Conservation (phyloP, 768 basidiomycete genomes). For the Rossbeevera mucosa region DNA sequence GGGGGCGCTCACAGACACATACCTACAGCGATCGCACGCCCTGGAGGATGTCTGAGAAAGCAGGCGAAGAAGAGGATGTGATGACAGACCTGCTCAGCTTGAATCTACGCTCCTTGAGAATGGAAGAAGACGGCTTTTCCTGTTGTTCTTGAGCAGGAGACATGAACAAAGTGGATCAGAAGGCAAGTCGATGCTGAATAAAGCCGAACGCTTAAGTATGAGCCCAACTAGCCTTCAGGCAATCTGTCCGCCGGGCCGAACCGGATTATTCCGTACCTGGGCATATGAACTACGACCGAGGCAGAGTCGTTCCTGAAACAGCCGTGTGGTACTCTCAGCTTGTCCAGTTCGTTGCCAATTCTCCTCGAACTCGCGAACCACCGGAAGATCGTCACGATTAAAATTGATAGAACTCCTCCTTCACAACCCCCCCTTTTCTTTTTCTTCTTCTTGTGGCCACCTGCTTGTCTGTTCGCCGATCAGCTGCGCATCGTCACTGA, state of each 20-base stretch:
- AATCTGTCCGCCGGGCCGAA: slow-evolving; percentile 22
- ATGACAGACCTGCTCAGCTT: slow-evolving; percentile 72
- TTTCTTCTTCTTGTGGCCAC: slow-evolving; percentile 3
- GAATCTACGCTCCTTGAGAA: slow-evolving; percentile 78
- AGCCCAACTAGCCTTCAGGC: slow-evolving; percentile 6
- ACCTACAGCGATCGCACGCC: slow-evolving; percentile 90
- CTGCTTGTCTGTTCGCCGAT: slow-evolving; percentile 19
- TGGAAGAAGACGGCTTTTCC: slow-evolving; percentile 44
- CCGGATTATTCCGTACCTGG: slow-evolving; percentile 21
- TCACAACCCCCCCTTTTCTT: slow-evolving; percentile 4
- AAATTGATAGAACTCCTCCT: slow-evolving; percentile 20
- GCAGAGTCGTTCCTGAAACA: slow-evolving; percentile 26
- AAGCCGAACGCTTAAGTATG: slow-evolving; percentile 27
- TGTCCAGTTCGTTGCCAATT: slow-evolving; percentile 10
- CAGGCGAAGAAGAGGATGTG: not conserved
- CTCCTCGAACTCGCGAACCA: slow-evolving; percentile 15
- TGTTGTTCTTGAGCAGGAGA: slow-evolving; percentile 33
- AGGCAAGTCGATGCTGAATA: slow-evolving; percentile 1
- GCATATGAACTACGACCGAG: slow-evolving; percentile 18
- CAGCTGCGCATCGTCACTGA: slow-evolving; percentile 3
- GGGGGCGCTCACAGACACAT: slow-evolving; percentile 30
- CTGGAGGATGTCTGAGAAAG: slow-evolving; percentile 35
- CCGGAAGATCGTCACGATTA: slow-evolving; percentile 21
- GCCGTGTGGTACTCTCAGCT: slow-evolving; percentile 12
- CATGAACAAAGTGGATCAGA: slow-evolving; percentile 16